Base-by-base conservation (phyloP, 805 yeast genomes). In the Ogataea pignaliae region DNA sequence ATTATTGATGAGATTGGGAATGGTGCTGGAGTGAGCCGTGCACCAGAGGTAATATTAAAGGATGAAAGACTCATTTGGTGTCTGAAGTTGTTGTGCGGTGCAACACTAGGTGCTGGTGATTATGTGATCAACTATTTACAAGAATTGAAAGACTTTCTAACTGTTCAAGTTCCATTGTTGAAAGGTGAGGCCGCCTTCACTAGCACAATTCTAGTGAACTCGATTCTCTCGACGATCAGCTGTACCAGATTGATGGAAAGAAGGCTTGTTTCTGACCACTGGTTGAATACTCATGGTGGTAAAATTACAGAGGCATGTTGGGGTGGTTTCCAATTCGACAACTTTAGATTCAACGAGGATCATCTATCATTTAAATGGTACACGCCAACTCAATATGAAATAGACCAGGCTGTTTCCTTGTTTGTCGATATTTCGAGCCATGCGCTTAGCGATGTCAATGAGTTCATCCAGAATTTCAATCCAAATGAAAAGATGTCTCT, bases 41-140 rank as follows among this genome's bases (percentile, higher is more conserved):
- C 71, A 5, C 68, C 75, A 7, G 90, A 85, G 29, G 71, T 85
- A 21, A 71, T 81, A 26, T 86, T 86, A n/a, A 73, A 89, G 35
- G 98, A 93, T 62, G 83, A 83, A 29, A 76, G 82, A 15, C 65
- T 93, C 9, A 79, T 79, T 29, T 79, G 96, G 79, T 78, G 83
- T 56, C 60, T 87, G 29, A 74, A 82, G 3, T 76, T 88, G 2
- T 63, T 90, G 36, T 80, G 83, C 56, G 90, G 88, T 58, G 70
- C 82, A 21, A 61, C 85, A 34, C 79, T 88, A 18, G 84, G 84
- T 44, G 83, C 91, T 1, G 81, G 81, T n/a, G 64, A 61, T 0
- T 59, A 68, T 3, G 56, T 83, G 2, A 55, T 84, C 10, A 58
- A 65, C 0, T 66, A 72, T 47, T 63, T 69, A 6, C 61, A 63